A percentile compares a stretch with the other conserved stretches of the same genome.
These are phyloP conservation scores for Mycena filopes DNA, from an alignment of 768 basidiomycete genomes.

Conservation along the genomic window DNA sequence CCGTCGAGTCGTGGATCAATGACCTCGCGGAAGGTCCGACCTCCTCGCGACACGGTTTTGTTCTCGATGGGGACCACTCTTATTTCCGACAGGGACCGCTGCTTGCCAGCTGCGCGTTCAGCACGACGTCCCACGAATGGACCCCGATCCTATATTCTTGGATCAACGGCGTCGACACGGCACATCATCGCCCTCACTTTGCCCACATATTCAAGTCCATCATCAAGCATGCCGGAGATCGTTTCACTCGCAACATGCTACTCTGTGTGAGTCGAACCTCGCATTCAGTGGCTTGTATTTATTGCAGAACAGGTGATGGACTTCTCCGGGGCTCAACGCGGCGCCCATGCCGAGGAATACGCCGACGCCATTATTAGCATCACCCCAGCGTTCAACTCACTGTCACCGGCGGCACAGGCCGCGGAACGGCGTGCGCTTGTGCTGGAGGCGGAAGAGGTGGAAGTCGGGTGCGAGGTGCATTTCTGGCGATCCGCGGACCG, in stretches of 20 bases:
- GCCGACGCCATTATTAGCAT: constrained; percentile 16
- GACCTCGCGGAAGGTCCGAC: constrained; percentile 15
- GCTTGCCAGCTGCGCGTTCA: constrained; percentile 35
- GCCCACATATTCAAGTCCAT: constrained; percentile 19
- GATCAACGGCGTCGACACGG: constrained; percentile 34
- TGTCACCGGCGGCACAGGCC: background rate
- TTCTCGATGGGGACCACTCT: constrained; percentile 39
- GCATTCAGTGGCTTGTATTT: background rate
- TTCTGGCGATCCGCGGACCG: constrained; percentile 30
- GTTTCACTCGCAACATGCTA: constrained; percentile 12
- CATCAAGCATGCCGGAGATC: constrained; percentile 11
- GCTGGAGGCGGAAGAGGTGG: constrained; percentile 21
- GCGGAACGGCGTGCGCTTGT: constrained; percentile 15
- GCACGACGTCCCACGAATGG: constrained; percentile 24
- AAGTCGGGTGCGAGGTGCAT: constrained; percentile 37
- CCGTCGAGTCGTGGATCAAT: constrained; percentile 32
- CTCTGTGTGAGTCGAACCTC: constrained; percentile 3
- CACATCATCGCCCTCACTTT: constrained; percentile 37
- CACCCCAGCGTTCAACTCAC: constrained; percentile 5
- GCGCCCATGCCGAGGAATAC: constrained; percentile 33
- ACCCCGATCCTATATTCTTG: constrained; percentile 39
- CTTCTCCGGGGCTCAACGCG: constrained; percentile 29
- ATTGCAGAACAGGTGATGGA: constrained; percentile 37
- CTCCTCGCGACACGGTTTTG: constrained; percentile 32
- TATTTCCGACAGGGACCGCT: constrained; percentile 37